Evolutionary conservation across 108 stramenopile genomes (phyloP).

Genomic region (Fragilariopsis cylindrus): DNA sequence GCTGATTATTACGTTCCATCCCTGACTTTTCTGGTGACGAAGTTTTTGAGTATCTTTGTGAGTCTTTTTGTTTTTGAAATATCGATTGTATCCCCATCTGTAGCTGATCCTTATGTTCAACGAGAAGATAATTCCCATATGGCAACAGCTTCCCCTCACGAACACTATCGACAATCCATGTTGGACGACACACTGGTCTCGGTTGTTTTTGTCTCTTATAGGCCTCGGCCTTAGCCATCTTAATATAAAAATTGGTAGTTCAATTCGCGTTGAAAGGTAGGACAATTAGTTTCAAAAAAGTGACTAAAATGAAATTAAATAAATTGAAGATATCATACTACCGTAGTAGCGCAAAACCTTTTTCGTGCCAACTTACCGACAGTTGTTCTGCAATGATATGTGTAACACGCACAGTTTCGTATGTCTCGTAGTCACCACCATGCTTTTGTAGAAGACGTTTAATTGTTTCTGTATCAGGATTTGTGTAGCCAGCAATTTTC

Average conservation of each 20-base stretch:
- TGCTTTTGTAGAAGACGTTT: slow-evolving; percentile 73
- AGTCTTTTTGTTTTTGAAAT: neutral
- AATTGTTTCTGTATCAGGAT: slow-evolving; percentile 69
- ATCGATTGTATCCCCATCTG: slow-evolving; percentile 13
- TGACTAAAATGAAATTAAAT: too few species aligned
- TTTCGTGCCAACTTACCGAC: slow-evolving; percentile 26
- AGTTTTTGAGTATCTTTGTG: neutral
- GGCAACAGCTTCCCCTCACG: slow-evolving; percentile 54
- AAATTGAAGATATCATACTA: too few species aligned
- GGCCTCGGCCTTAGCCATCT: slow-evolving; percentile 71
- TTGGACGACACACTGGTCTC: slow-evolving; percentile 58
- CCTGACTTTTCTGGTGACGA: neutral
- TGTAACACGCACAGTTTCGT: slow-evolving; percentile 79
- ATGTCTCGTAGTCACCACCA: slow-evolving; percentile 80
- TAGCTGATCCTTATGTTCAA: slow-evolving; percentile 20
- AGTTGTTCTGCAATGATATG: slow-evolving; percentile 80
- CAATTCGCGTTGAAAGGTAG: neutral
- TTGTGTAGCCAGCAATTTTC: slow-evolving; percentile 76
- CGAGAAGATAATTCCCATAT: slow-evolving; percentile 63
- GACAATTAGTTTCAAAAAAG: too few species aligned
- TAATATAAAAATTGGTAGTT: neutral
- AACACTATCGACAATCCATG: slow-evolving; percentile 77
- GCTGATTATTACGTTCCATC: neutral
- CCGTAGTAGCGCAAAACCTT: too few species aligned
- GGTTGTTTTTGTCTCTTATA: slow-evolving; percentile 69